Percentiles rank a stretch among this genome's conserved stretches.
phyloP scores from a whole-genome alignment of 306 rosid genomes.

The Quercus ilex region DNA sequence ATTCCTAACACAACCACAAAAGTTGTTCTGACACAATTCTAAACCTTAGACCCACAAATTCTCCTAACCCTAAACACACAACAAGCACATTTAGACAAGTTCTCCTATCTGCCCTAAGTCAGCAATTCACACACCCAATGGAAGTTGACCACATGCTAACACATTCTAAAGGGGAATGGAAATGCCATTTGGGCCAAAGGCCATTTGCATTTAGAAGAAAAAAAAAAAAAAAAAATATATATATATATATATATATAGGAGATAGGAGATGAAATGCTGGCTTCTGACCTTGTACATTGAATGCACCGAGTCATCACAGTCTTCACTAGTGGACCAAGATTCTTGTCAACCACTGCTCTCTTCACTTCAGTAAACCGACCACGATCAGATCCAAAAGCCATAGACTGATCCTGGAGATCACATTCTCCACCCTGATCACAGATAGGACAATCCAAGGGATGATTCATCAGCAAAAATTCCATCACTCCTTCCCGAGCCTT shows the following conservation, averaged over 20 bases:
- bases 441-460: constrained; percentile 98
- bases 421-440: constrained; percentile 99
- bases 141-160: background rate
- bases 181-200: background rate
- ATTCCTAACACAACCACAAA: no score
- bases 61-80: background rate
- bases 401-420: constrained; percentile 99
- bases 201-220: background rate
- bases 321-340: constrained; percentile 97
- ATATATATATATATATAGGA: background rate
- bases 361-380: constrained; percentile 96
- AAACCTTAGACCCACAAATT: no score
- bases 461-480: constrained; percentile 99
- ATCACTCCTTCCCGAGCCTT: constrained; percentile 99
- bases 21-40: no score
- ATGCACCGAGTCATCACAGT: constrained; percentile 99
- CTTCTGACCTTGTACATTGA: constrained; percentile 88
- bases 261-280: background rate
- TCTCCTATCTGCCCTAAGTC: background rate
- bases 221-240: background rate
- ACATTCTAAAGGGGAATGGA: background rate
- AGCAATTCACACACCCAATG: background rate
- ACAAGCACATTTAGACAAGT: no score
- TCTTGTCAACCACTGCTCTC: constrained; percentile 96
- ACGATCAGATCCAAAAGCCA: constrained; percentile 99